Percentiles rank a stretch among this genome's conserved stretches.
phyloP scores from a whole-genome alignment of 768 basidiomycete genomes.

The Pleurotus eryngii region DNA sequence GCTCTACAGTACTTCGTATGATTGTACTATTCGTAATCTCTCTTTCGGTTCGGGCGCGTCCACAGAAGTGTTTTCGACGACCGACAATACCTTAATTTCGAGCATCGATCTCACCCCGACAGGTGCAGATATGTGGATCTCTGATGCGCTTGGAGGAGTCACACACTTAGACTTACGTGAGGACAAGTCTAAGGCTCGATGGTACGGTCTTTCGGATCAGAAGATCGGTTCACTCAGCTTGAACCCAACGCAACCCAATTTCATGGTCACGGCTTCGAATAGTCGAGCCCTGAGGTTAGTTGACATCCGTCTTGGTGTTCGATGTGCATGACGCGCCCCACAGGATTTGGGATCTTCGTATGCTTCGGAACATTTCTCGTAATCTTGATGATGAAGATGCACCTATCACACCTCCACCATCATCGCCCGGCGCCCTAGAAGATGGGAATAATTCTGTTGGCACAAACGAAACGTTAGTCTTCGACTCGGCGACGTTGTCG shows the following conservation, averaged over 20 bases:
- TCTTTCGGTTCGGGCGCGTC: constrained; percentile 75
- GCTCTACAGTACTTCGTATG: constrained; percentile 82
- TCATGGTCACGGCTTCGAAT: constrained; percentile 76
- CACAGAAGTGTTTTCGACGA: constrained; percentile 61
- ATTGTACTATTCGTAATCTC: constrained; percentile 70
- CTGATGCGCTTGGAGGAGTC: constrained; percentile 66
- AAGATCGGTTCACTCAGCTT: constrained; percentile 82
- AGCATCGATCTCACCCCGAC: constrained; percentile 65
- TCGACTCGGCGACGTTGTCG: constrained; percentile 40
- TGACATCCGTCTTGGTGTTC: background rate
- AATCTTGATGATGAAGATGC: constrained; percentile 24
- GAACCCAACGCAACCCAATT: constrained; percentile 66
- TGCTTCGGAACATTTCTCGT: constrained; percentile 44
- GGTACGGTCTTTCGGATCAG: constrained; percentile 63
- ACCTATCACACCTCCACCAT: constrained; percentile 22
- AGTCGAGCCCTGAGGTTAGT: constrained; percentile 65
- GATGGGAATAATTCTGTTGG: background rate
- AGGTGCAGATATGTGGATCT: constrained; percentile 84
- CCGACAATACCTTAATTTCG: constrained; percentile 54
- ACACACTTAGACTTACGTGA: constrained; percentile 78
- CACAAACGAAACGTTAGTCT: constrained; percentile 21
- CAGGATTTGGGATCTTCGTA: constrained; percentile 82
- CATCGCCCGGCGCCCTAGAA: constrained; percentile 20
- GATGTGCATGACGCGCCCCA: background rate
- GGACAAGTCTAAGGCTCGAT: constrained; percentile 46